Percentiles rank a stretch among this genome's conserved stretches.
phyloP scores from a whole-genome alignment of 148 eudicot species.

The Vaccinium vitisidaea region DNA sequence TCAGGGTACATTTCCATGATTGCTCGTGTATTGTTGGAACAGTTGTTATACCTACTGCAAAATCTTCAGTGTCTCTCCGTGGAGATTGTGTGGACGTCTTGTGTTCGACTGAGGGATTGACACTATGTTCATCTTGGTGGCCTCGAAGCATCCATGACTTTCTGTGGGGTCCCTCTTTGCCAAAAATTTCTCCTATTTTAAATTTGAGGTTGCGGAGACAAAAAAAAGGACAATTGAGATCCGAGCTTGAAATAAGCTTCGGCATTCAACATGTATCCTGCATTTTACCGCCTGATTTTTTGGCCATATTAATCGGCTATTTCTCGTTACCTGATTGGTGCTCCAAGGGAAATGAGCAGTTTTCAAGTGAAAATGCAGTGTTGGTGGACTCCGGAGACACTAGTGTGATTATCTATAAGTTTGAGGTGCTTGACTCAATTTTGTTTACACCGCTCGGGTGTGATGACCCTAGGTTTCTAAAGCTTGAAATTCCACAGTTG shows the following conservation, averaged over 20 bases:
- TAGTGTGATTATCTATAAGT: conserved; percentile 36
- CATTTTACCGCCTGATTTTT: conserved; percentile 67
- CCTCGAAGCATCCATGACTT: conserved; percentile 38
- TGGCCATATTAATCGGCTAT: conserved; percentile 77
- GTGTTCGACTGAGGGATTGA: conserved; percentile 60
- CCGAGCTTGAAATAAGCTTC: conserved; percentile 59
- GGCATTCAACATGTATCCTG: conserved; percentile 82
- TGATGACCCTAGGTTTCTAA: conserved; percentile 44
- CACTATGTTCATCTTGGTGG: conserved; percentile 67
- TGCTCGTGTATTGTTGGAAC: conserved; percentile 60
- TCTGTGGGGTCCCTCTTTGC: conserved; percentile 73
- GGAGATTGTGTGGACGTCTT: conserved; percentile 57
- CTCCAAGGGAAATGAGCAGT: conserved; percentile 23
- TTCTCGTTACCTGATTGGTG: conserved; percentile 77
- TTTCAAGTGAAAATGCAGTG: conserved; percentile 17
- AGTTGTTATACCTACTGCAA: conserved; percentile 54
- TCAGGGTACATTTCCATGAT: conserved; percentile 77
- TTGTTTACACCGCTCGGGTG: conserved; percentile 56
- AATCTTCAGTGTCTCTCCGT: conserved; percentile 38
- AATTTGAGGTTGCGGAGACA: conserved; percentile 59
- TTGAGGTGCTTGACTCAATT: conserved; percentile 69
- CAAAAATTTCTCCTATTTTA: conserved; percentile 51
- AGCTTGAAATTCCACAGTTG: conserved; percentile 61
- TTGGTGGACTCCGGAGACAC: conserved; percentile 21
- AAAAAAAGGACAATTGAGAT: conserved; percentile 22